These are phyloP conservation scores for Calonectria pteridis DNA, from an alignment of 2,329 filamentous ascomycete genomes.

Conservation along the genomic window DNA sequence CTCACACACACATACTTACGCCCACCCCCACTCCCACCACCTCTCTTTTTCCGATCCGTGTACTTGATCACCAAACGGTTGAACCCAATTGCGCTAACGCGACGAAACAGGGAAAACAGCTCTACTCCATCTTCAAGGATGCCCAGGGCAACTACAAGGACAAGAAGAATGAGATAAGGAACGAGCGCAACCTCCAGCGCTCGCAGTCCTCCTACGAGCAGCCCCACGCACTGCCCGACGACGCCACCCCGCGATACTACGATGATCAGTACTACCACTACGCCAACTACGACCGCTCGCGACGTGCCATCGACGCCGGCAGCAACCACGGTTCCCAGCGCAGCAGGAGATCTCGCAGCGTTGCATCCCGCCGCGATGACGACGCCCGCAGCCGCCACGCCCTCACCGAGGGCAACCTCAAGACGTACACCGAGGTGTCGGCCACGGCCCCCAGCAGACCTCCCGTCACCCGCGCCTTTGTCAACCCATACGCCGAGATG, in stretches of 20 bases:
- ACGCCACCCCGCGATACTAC: conserved; percentile 35
- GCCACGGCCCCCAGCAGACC: conserved; percentile 59
- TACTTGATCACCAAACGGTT: neutral
- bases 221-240: conserved; percentile 31
- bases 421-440: conserved; percentile 66
- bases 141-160: conserved; percentile 90
- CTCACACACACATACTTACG: neutral
- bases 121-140: conserved; percentile 92
- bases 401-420: conserved; percentile 66
- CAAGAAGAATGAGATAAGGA: conserved; percentile 84
- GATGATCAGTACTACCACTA: conserved; percentile 49
- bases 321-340: conserved; percentile 58
- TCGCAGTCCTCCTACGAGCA: conserved; percentile 69
- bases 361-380: conserved; percentile 42
- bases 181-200: conserved; percentile 71
- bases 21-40: neutral
- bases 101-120: conserved; percentile 79
- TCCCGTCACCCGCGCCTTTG: conserved; percentile 57
- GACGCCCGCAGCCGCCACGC: conserved; percentile 52
- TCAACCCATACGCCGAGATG: conserved; percentile 51
- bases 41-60: neutral
- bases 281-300: conserved; percentile 50
- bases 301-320: conserved; percentile 45
- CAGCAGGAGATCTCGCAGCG: conserved; percentile 56
- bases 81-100: conserved; percentile 28